phyloP scores from a whole-genome alignment of 176 grass and related monocot species.

The Aegilops tauschii region DNA sequence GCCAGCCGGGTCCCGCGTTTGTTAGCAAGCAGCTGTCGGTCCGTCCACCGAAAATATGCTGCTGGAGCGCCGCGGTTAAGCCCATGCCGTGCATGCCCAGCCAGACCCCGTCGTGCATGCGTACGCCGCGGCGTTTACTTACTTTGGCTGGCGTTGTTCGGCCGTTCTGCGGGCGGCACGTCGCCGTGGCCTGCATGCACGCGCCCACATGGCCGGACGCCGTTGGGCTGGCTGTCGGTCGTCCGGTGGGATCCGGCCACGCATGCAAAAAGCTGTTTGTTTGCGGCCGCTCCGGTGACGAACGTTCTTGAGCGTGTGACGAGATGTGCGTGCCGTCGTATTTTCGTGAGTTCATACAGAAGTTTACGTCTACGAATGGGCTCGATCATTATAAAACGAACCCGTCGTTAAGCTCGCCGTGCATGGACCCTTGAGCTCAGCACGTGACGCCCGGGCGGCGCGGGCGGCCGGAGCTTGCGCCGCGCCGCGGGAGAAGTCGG shows the following conservation, averaged over 20 bases:
- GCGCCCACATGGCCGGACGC: not conserved
- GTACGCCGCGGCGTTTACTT: not conserved
- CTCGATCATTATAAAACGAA: too few relatives aligned
- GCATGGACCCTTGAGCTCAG: not conserved
- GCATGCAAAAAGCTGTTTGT: too few relatives aligned
- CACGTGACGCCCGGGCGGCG: not conserved
- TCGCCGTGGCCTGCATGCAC: not conserved
- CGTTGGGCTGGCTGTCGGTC: not conserved
- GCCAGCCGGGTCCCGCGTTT: not conserved
- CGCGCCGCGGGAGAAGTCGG: not conserved
- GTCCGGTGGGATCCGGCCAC: too few relatives aligned
- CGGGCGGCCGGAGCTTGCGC: not conserved
- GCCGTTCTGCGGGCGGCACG: not conserved
- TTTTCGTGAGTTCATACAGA: not conserved
- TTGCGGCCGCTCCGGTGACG: not conserved
- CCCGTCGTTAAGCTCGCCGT: not conserved
- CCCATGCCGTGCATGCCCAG: not conserved
- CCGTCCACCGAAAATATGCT: too few relatives aligned
- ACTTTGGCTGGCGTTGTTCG: not conserved
- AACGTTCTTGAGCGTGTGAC: not conserved
- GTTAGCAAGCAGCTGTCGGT: not conserved
- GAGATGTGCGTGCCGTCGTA: too few relatives aligned
- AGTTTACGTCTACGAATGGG: too few relatives aligned
- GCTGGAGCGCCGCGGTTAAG: too few relatives aligned
- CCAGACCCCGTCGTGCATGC: not conserved